These are phyloP conservation scores for Porodaedalea pini DNA, from an alignment of 1,284 basidiomycete genomes.

Conservation along the genomic window DNA sequence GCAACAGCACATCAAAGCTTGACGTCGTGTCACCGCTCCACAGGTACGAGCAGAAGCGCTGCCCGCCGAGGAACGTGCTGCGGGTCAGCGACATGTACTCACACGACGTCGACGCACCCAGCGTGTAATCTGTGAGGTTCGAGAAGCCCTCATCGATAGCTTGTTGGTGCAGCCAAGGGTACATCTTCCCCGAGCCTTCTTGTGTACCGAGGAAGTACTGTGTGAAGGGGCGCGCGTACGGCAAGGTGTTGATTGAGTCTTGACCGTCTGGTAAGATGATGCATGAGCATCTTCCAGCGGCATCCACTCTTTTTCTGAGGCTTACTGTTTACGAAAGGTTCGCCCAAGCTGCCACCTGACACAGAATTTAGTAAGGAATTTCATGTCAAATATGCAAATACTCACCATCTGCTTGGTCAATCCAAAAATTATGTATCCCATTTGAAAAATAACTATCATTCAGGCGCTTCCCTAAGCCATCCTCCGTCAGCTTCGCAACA, in stretches of 20 bases:
- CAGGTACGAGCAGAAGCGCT: slow-evolving; percentile 40
- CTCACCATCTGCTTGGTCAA: slow-evolving; percentile 39
- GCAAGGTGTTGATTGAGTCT: slow-evolving; percentile 31
- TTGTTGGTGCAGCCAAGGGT: slow-evolving; percentile 40
- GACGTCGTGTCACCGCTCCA: slow-evolving; percentile 41
- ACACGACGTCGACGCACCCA: slow-evolving; percentile 27
- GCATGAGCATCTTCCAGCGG: not conserved
- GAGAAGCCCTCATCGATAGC: slow-evolving; percentile 30
- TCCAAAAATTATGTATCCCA: slow-evolving; percentile 43
- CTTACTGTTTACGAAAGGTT: slow-evolving; percentile 38
- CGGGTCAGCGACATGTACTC: slow-evolving; percentile 39
- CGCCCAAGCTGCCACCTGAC: slow-evolving; percentile 37
- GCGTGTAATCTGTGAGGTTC: slow-evolving; percentile 31
- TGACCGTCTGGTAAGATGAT: slow-evolving; percentile 32
- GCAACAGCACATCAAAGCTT: slow-evolving; percentile 35
- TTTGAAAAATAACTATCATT: slow-evolving; percentile 42
- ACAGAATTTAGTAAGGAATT: slow-evolving; percentile 1
- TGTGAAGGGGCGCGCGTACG: slow-evolving; percentile 36
- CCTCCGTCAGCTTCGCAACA: not conserved
- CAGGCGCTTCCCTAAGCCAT: slow-evolving; percentile 34
- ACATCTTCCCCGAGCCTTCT: slow-evolving; percentile 38
- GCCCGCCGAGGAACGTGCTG: slow-evolving; percentile 39
- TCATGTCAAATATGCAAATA: not conserved
- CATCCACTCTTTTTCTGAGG: not conserved
- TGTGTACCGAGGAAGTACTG: slow-evolving; percentile 41